Base-by-base conservation (phyloP, 495 filamentous ascomycete genomes). In the Melanomma pulvis-pyrius region DNA sequence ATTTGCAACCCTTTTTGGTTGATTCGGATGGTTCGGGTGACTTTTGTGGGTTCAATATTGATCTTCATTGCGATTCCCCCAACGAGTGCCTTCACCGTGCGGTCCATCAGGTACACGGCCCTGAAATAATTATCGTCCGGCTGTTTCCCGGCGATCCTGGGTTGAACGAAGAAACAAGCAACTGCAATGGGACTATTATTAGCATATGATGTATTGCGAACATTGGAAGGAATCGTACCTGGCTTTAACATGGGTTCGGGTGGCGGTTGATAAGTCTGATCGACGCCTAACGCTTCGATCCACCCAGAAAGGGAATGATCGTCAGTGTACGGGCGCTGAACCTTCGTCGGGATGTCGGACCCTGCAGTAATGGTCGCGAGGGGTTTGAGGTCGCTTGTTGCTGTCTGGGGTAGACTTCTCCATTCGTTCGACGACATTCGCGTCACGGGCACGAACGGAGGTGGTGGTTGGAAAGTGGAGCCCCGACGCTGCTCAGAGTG, bases 221-320 rank as follows among this genome's bases (percentile, higher is more conserved):
- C 49, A 22, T 26, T 51, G 32, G 9, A 53, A 30, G 24, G 51
- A 22, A 67, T 80, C 84, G 77, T 80, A 86, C 86, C 80, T 44
- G 89, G 88, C 74, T 92, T 96, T 19, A 84, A 77, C 1, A 82
- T 76, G 49, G 82, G 83, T 66, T 96, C 90, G 7, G 82, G 77
- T 2, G 94, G 93, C 32, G 94, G 89, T 58, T 88, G 84, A 73
- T 99, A 99, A 0, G 83, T 81, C 12, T 87, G 81, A 76, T 99
- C 96, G 26, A 98, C 91, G 41, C 90, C 94, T 7, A 96, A 77
- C 0, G 92, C 92, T 74, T 99, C 93, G 61, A 98, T 93, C 87
- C 88, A 97, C 0, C 90, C 89, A 26, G 86, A 85, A 61, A 88
- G 74, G 44, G 81, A 81, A 12, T 87, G 83, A 49, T 68, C 63